Conservation (phyloP, 345 rosid species). For the Syzygium grande region DNA sequence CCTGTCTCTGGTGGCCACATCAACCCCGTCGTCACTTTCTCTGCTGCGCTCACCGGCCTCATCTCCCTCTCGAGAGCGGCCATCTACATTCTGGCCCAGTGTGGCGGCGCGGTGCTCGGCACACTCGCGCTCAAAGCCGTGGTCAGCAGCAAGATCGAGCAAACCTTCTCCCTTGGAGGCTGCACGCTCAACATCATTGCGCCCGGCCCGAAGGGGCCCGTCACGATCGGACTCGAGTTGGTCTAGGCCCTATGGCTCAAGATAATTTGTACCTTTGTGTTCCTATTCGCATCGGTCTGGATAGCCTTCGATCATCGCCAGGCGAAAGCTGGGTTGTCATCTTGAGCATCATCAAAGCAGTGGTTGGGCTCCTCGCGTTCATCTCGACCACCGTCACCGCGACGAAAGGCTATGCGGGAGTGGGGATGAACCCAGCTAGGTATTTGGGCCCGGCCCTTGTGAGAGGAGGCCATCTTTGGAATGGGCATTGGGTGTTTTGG, state of each 20-base stretch:
- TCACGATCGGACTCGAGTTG: not conserved
- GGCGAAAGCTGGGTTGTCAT: slow-evolving; percentile 12
- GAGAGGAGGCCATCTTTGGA: slow-evolving; percentile 35
- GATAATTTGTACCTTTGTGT: slow-evolving; percentile 31
- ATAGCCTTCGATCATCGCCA: slow-evolving; percentile 33
- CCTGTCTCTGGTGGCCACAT: slow-evolving; percentile 45
- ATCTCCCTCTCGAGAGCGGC: slow-evolving; percentile 22
- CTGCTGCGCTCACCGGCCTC: slow-evolving; percentile 25
- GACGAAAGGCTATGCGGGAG: slow-evolving; percentile 21
- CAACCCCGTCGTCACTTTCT: slow-evolving; percentile 33
- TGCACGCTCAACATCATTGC: slow-evolving; percentile 21
- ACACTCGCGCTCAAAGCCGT: slow-evolving; percentile 17
- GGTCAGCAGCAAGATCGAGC: slow-evolving; percentile 13
- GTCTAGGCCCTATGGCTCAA: slow-evolving; percentile 22
- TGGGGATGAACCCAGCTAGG: slow-evolving; percentile 37
- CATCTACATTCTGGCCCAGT: slow-evolving; percentile 37
- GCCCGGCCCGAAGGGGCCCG: not conserved
- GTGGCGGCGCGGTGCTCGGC: slow-evolving; percentile 23
- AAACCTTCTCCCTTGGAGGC: slow-evolving; percentile 33
- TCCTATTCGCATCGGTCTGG: slow-evolving; percentile 28
- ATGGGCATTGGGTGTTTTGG: slow-evolving; percentile 49
- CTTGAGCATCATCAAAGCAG: slow-evolving; percentile 18
- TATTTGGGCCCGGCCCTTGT: slow-evolving; percentile 40
- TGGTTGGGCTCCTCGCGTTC: slow-evolving; percentile 17
- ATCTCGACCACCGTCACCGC: slow-evolving; percentile 30